A percentile compares a stretch with the other conserved stretches of the same genome.
Evolutionary conservation across 805 yeast species (phyloP).

Genomic region (Wickerhamomyces strasburgensis): DNA sequence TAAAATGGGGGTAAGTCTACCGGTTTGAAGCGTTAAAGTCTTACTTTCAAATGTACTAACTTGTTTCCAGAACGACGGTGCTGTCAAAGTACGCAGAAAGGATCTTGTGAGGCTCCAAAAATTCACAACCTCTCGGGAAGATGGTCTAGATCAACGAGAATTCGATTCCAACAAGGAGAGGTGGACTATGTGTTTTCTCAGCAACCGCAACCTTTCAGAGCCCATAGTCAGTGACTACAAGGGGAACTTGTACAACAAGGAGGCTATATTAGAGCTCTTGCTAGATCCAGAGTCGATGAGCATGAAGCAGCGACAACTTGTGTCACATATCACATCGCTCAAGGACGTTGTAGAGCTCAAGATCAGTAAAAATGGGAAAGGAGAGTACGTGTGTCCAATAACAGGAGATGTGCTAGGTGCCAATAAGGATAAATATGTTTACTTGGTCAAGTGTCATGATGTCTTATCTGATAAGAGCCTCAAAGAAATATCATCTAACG

Average conservation of each 20-base stretch:
- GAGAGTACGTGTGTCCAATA: slow-evolving; percentile 34
- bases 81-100: slow-evolving; percentile 56
- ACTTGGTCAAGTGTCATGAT: slow-evolving; percentile 43
- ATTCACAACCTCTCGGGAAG: slow-evolving; percentile 3
- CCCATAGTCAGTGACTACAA: slow-evolving; percentile 65
- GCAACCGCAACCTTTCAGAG: slow-evolving; percentile 36
- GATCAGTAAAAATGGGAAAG: slow-evolving; percentile 23
- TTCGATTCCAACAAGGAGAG: slow-evolving; percentile 24
- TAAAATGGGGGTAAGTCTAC: slow-evolving; percentile 12
- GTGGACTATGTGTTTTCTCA: slow-evolving; percentile 46
- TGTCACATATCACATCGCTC: slow-evolving; percentile 32
- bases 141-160: slow-evolving; percentile 19
- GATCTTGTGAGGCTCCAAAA: slow-evolving; percentile 35
- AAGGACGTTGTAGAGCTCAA: slow-evolving; percentile 42
- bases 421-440: slow-evolving; percentile 35
- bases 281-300: slow-evolving; percentile 31
- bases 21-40: background rate
- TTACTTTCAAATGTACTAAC: background rate
- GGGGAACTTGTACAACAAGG: slow-evolving; percentile 65
- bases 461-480: slow-evolving; percentile 32
- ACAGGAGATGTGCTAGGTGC: slow-evolving; percentile 33
- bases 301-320: slow-evolving; percentile 22
- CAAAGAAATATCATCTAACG: slow-evolving; percentile 16
- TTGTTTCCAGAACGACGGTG: slow-evolving; percentile 58
- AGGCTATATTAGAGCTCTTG: slow-evolving; percentile 52